A percentile compares a stretch with the other conserved stretches of the same genome.
Conservation (phyloP, 495 filamentous ascomycete species). For the Friedmanniomyces endolithicus region DNA sequence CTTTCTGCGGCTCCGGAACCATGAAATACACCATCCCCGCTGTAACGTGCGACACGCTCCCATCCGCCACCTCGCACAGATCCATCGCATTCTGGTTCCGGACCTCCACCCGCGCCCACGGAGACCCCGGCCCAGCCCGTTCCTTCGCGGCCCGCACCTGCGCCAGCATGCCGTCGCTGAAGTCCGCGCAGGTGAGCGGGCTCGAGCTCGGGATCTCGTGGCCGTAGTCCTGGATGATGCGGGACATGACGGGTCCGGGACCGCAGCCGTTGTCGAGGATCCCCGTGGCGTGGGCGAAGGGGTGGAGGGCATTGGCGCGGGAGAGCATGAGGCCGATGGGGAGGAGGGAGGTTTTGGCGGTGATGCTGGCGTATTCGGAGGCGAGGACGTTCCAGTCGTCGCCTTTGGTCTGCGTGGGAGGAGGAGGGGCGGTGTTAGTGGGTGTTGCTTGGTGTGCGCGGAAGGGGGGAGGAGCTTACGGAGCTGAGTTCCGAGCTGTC, state of each 20-base stretch:
- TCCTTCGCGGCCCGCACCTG: conserved; percentile 9
- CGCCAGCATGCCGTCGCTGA: conserved; percentile 16
- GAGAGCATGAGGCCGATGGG: conserved; percentile 13
- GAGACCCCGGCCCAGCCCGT: conserved; percentile 9
- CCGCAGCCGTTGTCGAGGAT: conserved; percentile 21
- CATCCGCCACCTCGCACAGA: conserved; percentile 3
- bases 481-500: no score
- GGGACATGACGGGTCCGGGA: conserved; percentile 13
- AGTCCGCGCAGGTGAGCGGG: conserved; percentile 16
- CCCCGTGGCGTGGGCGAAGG: conserved; percentile 8
- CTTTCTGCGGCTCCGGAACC: conserved; percentile 14
- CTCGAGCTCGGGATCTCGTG: not conserved
- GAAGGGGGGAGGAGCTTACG: no score
- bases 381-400: conserved; percentile 16
- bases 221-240: conserved; percentile 8
- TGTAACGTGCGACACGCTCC: conserved; percentile 13
- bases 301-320: conserved; percentile 6
- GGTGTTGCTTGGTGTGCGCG: not conserved
- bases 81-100: conserved; percentile 12
- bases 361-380: conserved; percentile 1
- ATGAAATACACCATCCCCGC: conserved; percentile 20
- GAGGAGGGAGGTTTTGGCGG: not conserved
- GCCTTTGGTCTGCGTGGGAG: not conserved
- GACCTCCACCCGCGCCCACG: conserved; percentile 8
- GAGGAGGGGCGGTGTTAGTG: not conserved